A percentile compares a stretch with the other conserved stretches of the same genome.
phyloP scores from a whole-genome alignment of 2,329 filamentous ascomycete genomes.

The Trichoderma hamatum region DNA sequence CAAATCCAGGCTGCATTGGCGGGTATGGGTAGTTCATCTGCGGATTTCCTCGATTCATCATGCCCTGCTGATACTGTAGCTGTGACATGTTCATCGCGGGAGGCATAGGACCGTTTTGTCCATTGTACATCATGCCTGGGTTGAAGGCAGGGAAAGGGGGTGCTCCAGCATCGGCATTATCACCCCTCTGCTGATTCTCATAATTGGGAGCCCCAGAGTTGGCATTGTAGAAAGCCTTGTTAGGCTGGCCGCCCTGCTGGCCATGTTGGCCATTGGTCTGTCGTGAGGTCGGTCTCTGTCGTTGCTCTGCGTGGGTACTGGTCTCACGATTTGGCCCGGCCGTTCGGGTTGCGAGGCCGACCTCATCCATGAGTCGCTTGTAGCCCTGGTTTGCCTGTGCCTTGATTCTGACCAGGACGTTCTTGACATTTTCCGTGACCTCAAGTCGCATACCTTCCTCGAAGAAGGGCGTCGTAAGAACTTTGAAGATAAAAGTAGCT shows the following conservation, averaged over 20 bases:
- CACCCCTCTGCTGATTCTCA: conserved; percentile 57
- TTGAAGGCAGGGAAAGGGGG: conserved; percentile 55
- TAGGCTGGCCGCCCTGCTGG: conserved; percentile 46
- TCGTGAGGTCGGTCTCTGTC: conserved; percentile 59
- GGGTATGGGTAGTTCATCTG: conserved; percentile 62
- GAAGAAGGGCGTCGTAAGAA: conserved; percentile 95
- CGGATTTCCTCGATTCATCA: conserved; percentile 57
- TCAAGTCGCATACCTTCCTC: conserved; percentile 87
- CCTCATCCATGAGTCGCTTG: conserved; percentile 98
- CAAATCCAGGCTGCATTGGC: conserved; percentile 58
- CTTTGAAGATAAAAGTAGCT: conserved; percentile 97
- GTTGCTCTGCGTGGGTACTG: conserved; percentile 50
- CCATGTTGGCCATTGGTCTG: conserved; percentile 51
- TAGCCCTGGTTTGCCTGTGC: conserved; percentile 94
- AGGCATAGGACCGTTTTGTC: conserved; percentile 49
- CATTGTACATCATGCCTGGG: conserved; percentile 57
- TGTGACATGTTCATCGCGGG: conserved; percentile 56
- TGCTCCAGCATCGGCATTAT: conserved; percentile 55
- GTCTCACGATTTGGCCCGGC: conserved; percentile 49
- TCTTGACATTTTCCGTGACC: conserved; percentile 89
- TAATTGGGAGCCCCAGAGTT: conserved; percentile 47
- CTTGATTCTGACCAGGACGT: conserved; percentile 85
- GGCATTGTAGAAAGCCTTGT: conserved; percentile 57
- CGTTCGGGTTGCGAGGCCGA: conserved; percentile 76
- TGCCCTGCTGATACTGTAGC: conserved; percentile 61